Percentiles rank a stretch among this genome's conserved stretches.
Conservation (phyloP, 805 yeast species). For the Cyberlindnera mycetangii region DNA sequence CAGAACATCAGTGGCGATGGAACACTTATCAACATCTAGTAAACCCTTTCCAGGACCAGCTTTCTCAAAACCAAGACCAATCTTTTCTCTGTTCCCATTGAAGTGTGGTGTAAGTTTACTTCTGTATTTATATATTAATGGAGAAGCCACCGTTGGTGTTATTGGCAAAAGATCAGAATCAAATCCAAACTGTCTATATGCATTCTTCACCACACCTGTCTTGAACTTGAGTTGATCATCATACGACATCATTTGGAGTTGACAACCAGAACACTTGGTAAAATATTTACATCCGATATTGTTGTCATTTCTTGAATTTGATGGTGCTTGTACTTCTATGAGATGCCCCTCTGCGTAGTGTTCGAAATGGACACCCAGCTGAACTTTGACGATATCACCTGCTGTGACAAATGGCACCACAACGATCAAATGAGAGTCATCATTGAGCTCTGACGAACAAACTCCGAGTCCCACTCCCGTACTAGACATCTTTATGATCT, state of each 20-base stretch:
- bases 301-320: slow-evolving; percentile 50
- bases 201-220: slow-evolving; percentile 68
- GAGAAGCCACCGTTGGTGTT: slow-evolving; percentile 67
- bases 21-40: slow-evolving; percentile 86
- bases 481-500: slow-evolving; percentile 46
- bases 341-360: slow-evolving; percentile 71
- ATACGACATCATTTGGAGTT: slow-evolving; percentile 76
- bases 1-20: slow-evolving; percentile 80
- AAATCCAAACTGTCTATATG: slow-evolving; percentile 75
- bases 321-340: slow-evolving; percentile 42
- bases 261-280: slow-evolving; percentile 92
- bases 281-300: slow-evolving; percentile 66
- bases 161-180: slow-evolving; percentile 45
- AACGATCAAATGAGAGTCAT: slow-evolving; percentile 48
- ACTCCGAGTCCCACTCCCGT: slow-evolving; percentile 85
- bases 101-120: slow-evolving; percentile 96
- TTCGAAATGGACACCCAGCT: slow-evolving; percentile 72
- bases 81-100: slow-evolving; percentile 57
- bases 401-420: slow-evolving; percentile 82
- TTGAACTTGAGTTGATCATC: slow-evolving; percentile 69
- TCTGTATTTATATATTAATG: slow-evolving; percentile 70
- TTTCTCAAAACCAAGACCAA: slow-evolving; percentile 73
- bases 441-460: slow-evolving; percentile 50
- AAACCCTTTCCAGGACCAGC: slow-evolving; percentile 46
- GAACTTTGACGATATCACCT: slow-evolving; percentile 71